A percentile compares a stretch with the other conserved stretches of the same genome.
Conservation (phyloP, 1,284 basidiomycete genomes). For the Apiotrichum akiyoshidainum region DNA sequence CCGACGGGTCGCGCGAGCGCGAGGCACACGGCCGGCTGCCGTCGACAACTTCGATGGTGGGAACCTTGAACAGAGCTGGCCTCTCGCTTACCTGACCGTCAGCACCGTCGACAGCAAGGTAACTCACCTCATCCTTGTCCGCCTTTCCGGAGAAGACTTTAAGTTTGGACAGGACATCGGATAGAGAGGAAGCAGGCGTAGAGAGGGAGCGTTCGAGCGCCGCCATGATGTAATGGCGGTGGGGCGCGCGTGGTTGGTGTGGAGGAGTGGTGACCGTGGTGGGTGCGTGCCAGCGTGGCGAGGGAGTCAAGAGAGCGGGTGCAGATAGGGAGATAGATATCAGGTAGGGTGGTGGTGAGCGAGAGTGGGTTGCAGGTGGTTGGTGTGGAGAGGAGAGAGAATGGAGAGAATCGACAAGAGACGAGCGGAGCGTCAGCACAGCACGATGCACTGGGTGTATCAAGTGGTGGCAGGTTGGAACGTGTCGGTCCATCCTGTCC, state of each 20-base stretch:
- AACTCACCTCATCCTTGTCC: conserved; percentile 48
- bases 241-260: not conserved
- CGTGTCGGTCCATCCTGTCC: too few relatives aligned
- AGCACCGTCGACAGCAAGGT: not conserved
- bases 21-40: not conserved
- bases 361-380: not conserved
- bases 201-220: conserved; percentile 46
- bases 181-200: conserved; percentile 38
- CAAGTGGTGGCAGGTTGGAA: too few relatives aligned
- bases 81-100: not conserved
- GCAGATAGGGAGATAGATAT: too few relatives aligned
- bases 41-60: not conserved
- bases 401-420: not conserved
- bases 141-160: conserved; percentile 50
- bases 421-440: not conserved
- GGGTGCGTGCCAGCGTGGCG: too few relatives aligned
- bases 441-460: too few relatives aligned
- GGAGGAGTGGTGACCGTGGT: not conserved
- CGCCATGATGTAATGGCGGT: conserved; percentile 28
- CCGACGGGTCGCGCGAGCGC: not conserved
- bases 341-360: not conserved
- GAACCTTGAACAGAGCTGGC: not conserved
- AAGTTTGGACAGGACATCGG: conserved; percentile 43
- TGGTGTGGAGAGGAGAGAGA: not conserved
- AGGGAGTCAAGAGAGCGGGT: too few relatives aligned